These are phyloP conservation scores for Tylopilus felleus DNA, from an alignment of 768 basidiomycete genomes.

Conservation along the genomic window DNA sequence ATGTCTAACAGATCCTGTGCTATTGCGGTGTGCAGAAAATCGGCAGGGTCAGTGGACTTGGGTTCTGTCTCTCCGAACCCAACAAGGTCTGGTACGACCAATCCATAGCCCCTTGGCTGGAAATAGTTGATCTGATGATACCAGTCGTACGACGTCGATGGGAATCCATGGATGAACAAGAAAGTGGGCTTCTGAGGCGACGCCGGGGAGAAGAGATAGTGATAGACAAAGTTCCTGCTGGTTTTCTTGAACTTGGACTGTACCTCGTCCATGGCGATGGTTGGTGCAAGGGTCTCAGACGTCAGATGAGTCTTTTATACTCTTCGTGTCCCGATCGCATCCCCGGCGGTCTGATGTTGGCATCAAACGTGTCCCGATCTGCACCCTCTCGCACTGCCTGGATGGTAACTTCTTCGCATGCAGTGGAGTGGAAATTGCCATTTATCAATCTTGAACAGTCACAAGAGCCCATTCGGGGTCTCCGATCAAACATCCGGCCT, in stretches of 20 bases:
- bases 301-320: constrained; percentile 9
- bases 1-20: constrained; percentile 37
- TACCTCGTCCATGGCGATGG: constrained; percentile 24
- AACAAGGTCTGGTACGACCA: constrained; percentile 47
- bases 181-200: constrained; percentile 35
- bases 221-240: constrained; percentile 34
- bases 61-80: constrained; percentile 43
- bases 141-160: constrained; percentile 43
- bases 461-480: neutral
- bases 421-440: neutral
- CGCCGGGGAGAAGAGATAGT: constrained; percentile 32
- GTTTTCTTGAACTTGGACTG: constrained; percentile 35
- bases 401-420: constrained; percentile 3
- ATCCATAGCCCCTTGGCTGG: constrained; percentile 37
- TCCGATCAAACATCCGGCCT: constrained; percentile 1
- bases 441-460: constrained; percentile 1
- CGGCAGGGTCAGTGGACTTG: constrained; percentile 34
- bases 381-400: constrained; percentile 16
- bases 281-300: neutral
- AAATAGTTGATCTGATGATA: constrained; percentile 38
- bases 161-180: constrained; percentile 45
- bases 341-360: constrained; percentile 11
- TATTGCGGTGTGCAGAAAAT: constrained; percentile 28
- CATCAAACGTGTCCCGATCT: constrained; percentile 20
- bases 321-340: constrained; percentile 9